Evolutionary conservation across 1,139 yeast species (phyloP).

Genomic region (Suhomyces guaymorum): DNA sequence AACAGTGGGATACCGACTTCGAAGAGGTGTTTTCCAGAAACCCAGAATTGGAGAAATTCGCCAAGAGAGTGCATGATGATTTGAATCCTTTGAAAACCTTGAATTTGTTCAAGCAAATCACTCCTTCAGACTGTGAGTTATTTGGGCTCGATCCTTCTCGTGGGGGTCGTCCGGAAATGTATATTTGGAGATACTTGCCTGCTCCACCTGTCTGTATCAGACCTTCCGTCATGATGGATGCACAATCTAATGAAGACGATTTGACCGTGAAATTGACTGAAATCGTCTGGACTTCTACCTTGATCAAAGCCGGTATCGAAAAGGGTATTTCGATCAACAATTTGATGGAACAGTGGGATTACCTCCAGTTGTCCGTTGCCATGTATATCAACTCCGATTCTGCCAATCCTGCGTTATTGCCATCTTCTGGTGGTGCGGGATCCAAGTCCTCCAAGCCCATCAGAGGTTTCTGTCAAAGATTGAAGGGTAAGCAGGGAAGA

Average conservation of each 20-base stretch:
- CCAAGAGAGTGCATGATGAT: conserved; percentile 88
- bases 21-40: conserved; percentile 66
- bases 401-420: conserved; percentile 76
- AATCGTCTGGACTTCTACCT: conserved; percentile 92
- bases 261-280: conserved; percentile 94
- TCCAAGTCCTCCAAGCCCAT: conserved; percentile 74
- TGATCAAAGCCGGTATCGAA: conserved; percentile 91
- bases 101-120: conserved; percentile 80
- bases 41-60: conserved; percentile 88
- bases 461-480: conserved; percentile 93
- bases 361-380: conserved; percentile 90
- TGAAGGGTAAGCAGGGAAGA: conserved; percentile 98
- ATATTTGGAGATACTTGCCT: conserved; percentile 94
- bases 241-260: conserved; percentile 95
- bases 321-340: conserved; percentile 91
- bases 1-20: conserved; percentile 83
- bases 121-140: conserved; percentile 87
- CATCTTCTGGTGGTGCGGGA: conserved; percentile 59
- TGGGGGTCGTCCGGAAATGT: conserved; percentile 95
- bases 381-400: conserved; percentile 97
- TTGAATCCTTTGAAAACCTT: conserved; percentile 89
- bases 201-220: conserved; percentile 99
- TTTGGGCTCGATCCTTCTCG: conserved; percentile 85
- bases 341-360: conserved; percentile 99
- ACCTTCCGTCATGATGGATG: conserved; percentile 95